Base-by-base conservation (phyloP, 495 filamentous ascomycete genomes). In the Astrothelium subdiscretum region DNA sequence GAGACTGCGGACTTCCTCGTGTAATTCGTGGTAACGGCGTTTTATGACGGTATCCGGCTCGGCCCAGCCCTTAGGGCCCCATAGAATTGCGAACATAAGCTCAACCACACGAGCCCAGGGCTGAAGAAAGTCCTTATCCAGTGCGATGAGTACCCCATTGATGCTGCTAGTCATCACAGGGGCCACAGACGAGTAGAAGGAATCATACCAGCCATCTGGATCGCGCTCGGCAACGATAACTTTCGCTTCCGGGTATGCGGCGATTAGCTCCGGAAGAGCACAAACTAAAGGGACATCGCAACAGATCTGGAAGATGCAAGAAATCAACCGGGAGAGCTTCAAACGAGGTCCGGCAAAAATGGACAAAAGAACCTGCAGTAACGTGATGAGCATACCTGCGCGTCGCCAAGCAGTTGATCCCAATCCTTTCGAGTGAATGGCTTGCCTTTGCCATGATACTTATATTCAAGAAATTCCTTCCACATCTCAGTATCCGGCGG, bases 131-230 rank as follows among this genome's bases (percentile, higher is more conserved):
- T 43, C 32, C 24, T 54, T 40, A 35, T 61, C 58, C 5, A 66
- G 20, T 3, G 31, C 8, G 15, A 40, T 31, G 20, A 62, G 42
- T 0, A 64, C 29, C 10, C 58, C 57, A 18, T 61, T 35, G 31
- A 52, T 42, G 18, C 57, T 58, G 26, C 40, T 62, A 3, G 32
- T 24, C 2, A 27, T 18, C 27, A 57, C 58, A 13, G 20, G 29
- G 3, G 62, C 59, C 0, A 67, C 60, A 22, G 59, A 48, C 11
- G 40, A n/a, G 3, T 10, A 22, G 62, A 58, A 75, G 0, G 72
- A 69, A 3, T 44, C 67, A 64, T 74, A 74, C 80, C 79, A 81
- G 10, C 66, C 67, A 64, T 79, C 71, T 24, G 72, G 72, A 42
- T 73, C 68, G 27, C 78, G 72, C 22, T 70, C 59, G 1, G 71